These are phyloP conservation scores for Microsporum ferrugineum DNA, from an alignment of 2,329 filamentous ascomycete genomes.

Conservation along the genomic window DNA sequence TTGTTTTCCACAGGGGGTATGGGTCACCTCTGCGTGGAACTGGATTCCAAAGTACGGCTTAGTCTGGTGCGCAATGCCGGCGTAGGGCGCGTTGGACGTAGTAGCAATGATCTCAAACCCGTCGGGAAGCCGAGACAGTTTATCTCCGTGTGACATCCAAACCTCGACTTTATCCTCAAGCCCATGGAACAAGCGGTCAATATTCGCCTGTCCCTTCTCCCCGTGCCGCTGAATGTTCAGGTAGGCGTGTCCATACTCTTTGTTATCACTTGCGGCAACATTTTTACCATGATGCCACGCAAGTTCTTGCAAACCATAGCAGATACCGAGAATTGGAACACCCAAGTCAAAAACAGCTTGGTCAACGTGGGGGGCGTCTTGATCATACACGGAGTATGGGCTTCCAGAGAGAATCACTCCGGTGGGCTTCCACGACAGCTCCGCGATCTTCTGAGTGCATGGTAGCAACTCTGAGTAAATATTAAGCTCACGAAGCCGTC, in stretches of 20 bases:
- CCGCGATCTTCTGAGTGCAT: slow-evolving; percentile 68
- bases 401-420: slow-evolving; percentile 71
- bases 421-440: slow-evolving; percentile 67
- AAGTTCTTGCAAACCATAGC: slow-evolving; percentile 57
- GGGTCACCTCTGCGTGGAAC: slow-evolving; percentile 77
- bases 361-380: slow-evolving; percentile 66
- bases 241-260: slow-evolving; percentile 61
- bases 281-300: slow-evolving; percentile 58
- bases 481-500: slow-evolving; percentile 50
- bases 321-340: slow-evolving; percentile 52
- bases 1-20: slow-evolving; percentile 54
- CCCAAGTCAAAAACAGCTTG: slow-evolving; percentile 66
- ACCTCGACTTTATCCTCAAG: slow-evolving; percentile 59
- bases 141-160: slow-evolving; percentile 86
- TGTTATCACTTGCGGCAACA: slow-evolving; percentile 54
- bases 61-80: slow-evolving; percentile 52
- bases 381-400: slow-evolving; percentile 69
- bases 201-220: slow-evolving; percentile 34
- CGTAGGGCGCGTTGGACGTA: slow-evolving; percentile 65
- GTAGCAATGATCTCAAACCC: slow-evolving; percentile 63
- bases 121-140: slow-evolving; percentile 62
- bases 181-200: slow-evolving; percentile 68
- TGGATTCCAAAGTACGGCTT: slow-evolving; percentile 68
- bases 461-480: slow-evolving; percentile 82
- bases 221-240: slow-evolving; percentile 48